A percentile compares a stretch with the other conserved stretches of the same genome.
Conservation (phyloP, 345 rosid species). For the Ceriops tagal region DNA sequence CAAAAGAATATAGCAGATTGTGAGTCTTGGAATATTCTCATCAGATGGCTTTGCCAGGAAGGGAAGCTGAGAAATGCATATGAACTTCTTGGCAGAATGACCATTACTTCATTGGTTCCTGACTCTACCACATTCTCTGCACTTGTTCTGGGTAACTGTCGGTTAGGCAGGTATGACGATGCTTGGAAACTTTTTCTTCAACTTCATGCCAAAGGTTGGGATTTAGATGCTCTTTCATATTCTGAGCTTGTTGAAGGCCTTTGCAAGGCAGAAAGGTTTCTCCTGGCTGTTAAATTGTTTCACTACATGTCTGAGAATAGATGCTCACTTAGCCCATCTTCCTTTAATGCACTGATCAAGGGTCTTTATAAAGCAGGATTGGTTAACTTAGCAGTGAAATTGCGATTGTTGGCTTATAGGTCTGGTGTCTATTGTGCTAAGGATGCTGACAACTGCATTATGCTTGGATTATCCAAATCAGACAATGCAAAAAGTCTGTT, state of each 20-base stretch:
- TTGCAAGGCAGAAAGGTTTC: conserved; percentile 29
- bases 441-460: conserved; percentile 28
- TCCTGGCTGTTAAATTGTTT: conserved; percentile 40
- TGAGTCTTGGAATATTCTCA: conserved; percentile 47
- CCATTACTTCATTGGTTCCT: conserved; percentile 32
- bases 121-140: conserved; percentile 41
- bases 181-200: conserved; percentile 34
- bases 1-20: conserved; percentile 35
- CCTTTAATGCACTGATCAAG: conserved; percentile 33
- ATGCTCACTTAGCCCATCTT: conserved; percentile 30
- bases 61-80: conserved; percentile 28
- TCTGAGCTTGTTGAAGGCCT: conserved; percentile 46
- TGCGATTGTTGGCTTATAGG: conserved; percentile 28
- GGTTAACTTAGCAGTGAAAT: conserved; percentile 39
- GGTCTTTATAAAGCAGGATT: conserved; percentile 30
- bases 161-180: conserved; percentile 27
- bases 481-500: conserved; percentile 19
- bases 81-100: conserved; percentile 50
- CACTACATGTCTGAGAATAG: conserved; percentile 38
- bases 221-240: conserved; percentile 41
- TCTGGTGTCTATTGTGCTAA: conserved; percentile 31
- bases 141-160: conserved; percentile 44
- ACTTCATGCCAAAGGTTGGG: conserved; percentile 26
- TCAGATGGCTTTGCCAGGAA: conserved; percentile 48
- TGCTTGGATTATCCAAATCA: conserved; percentile 35